Percentiles rank a stretch among this genome's conserved stretches.
Evolutionary conservation across 129 eudicot species (phyloP).

Genomic region (Helichrysum umbraculigerum): DNA sequence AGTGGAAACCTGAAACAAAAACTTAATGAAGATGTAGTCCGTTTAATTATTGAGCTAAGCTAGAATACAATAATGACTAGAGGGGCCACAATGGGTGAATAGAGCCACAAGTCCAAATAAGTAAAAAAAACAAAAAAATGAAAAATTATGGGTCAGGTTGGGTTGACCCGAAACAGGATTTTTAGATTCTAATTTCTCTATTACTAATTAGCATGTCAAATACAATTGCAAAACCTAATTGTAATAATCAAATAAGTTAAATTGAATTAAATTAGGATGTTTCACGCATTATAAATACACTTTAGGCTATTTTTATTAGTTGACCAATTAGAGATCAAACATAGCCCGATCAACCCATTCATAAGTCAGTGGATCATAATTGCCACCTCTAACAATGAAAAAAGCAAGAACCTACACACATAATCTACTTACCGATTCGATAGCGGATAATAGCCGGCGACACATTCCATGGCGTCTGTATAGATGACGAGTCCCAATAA

Average conservation of each 20-base stretch:
- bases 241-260: background rate
- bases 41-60: background rate
- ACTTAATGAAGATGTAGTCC: background rate
- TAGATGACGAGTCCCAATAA: conserved; percentile 88
- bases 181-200: background rate
- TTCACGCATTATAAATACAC: background rate
- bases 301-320: background rate
- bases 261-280: background rate
- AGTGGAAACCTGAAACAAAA: background rate
- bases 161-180: background rate
- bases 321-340: background rate
- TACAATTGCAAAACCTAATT: background rate
- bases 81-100: background rate
- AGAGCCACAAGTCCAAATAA: background rate
- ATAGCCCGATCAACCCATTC: background rate
- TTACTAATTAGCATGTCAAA: background rate
- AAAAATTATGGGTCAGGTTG: background rate
- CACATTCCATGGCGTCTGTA: conserved; percentile 98
- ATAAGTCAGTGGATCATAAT: background rate
- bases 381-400: background rate
- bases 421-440: conserved; percentile 58
- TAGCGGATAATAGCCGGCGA: conserved; percentile 72
- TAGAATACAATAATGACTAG: background rate
- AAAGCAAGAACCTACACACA: background rate
- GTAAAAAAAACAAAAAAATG: too few species aligned